Conservation (phyloP, 2,329 filamentous ascomycete species). For the Parastagonospora avenae region DNA sequence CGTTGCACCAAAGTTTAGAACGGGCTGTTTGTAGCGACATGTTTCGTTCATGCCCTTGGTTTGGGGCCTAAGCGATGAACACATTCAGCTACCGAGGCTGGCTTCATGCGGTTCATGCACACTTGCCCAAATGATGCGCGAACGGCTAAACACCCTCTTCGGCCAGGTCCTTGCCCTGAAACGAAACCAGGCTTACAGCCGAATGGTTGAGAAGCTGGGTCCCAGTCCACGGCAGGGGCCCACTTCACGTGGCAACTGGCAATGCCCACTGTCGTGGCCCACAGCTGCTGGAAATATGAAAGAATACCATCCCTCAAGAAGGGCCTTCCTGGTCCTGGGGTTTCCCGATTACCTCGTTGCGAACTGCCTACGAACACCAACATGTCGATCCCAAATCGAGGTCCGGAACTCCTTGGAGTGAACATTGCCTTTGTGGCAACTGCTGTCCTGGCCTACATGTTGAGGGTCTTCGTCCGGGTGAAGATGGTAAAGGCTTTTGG, state of each 20-base stretch:
- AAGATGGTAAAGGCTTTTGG: slow-evolving; percentile 44
- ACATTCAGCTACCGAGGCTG: not conserved
- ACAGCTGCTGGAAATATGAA: slow-evolving; percentile 18
- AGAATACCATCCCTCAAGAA: slow-evolving; percentile 15
- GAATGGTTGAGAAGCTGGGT: slow-evolving; percentile 15
- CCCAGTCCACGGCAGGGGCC: slow-evolving; percentile 7
- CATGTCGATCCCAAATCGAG: slow-evolving; percentile 40
- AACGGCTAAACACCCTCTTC: slow-evolving; percentile 17
- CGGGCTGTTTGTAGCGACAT: not conserved
- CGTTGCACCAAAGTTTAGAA: not conserved
- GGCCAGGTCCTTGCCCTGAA: slow-evolving; percentile 22
- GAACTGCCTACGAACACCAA: slow-evolving; percentile 8
- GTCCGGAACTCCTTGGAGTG: slow-evolving; percentile 38
- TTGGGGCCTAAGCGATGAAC: not conserved
- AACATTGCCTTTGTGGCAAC: slow-evolving; percentile 34
- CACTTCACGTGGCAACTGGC: slow-evolving; percentile 26
- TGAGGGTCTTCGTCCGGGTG: slow-evolving; percentile 39
- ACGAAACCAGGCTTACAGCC: slow-evolving; percentile 20
- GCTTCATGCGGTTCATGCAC: not conserved
- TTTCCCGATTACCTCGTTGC: slow-evolving; percentile 6
- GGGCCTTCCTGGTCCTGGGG: slow-evolving; percentile 6
- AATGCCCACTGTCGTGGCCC: slow-evolving; percentile 19
- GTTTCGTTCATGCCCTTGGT: not conserved
- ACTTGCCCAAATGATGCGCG: not conserved
- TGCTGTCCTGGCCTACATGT: slow-evolving; percentile 28